Base-by-base conservation (phyloP, 441 rosid genomes). In the Adansonia rubrostipa region DNA sequence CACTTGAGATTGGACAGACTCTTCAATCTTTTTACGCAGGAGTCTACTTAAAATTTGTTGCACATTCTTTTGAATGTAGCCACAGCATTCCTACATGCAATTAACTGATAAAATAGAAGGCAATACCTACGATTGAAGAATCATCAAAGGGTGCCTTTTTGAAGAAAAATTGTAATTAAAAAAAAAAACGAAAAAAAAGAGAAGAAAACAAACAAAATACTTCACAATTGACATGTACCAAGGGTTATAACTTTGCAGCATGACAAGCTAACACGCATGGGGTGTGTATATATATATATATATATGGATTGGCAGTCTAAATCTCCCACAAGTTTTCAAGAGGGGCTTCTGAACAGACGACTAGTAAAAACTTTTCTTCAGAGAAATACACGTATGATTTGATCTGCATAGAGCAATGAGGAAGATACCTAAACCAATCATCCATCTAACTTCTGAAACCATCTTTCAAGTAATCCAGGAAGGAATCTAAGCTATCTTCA, bases 31-130 rank as follows among this genome's bases (percentile, higher is more conserved):
- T 89, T 85, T 89, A 93, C 0, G 83, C 97, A 13, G 97, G 95
- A n/a, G 98, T 95, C 58, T 89, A 88, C 85, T 91, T 93, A 66
- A 95, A 93, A 85, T 95, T 95, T 11, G 97, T 84, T 50, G 98
- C 96, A 33, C 97, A 97, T 88, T 91, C 94, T 15, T 95, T 93
- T 28, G 74, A 91, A 93, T 1, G 98, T 90, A 10, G 80, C 84
- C 73, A 91, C 96, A 54, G 98, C 99, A 76, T 92, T 73, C 56
- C 96, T 96, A 71, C 92, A 89, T 4, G 97, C 94, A 76, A 93
- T 74, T 72, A 92, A 15, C 98, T 93, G 94, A 77, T 17, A 68
- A 64, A 51, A 73, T 19, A 64, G 22, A 77, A 58, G 51, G 28
- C 48, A 63, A 19, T 36, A 58, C 19, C 66, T 80, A 57, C 61